Evolutionary conservation across 2,329 filamentous ascomycete species (phyloP).

Genomic region (Diplodia corticola): DNA sequence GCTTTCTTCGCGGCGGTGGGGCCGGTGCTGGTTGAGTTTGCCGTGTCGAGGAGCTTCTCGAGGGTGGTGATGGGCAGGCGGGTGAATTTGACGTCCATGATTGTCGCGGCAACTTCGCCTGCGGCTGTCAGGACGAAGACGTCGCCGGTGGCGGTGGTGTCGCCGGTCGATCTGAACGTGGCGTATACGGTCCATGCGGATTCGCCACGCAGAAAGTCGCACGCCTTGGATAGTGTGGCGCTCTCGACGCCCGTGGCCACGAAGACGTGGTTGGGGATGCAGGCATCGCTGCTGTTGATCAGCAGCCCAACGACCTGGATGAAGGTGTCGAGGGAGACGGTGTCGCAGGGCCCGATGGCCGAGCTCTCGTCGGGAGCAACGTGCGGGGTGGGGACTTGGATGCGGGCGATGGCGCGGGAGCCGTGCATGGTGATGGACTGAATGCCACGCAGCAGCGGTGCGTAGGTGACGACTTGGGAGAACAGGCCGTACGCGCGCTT

Average conservation of each 20-base stretch:
- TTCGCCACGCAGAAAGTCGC: constrained; percentile 25
- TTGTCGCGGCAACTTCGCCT: constrained; percentile 21
- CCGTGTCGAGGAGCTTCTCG: constrained; percentile 16
- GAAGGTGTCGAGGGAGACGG: constrained; percentile 28
- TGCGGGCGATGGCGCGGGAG: constrained; percentile 18
- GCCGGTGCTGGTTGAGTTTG: no score
- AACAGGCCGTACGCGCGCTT: constrained; percentile 27
- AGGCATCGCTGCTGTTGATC: constrained; percentile 27
- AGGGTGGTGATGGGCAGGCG: constrained; percentile 25
- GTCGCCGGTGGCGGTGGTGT: background rate
- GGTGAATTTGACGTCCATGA: constrained; percentile 26
- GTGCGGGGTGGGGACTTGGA: constrained; percentile 9
- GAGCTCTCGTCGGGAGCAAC: constrained; percentile 26
- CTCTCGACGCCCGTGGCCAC: constrained; percentile 27
- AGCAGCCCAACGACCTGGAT: constrained; percentile 28
- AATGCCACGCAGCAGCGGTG: constrained; percentile 26
- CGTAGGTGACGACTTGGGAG: constrained; percentile 27
- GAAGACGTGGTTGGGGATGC: constrained; percentile 25
- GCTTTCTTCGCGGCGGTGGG: background rate
- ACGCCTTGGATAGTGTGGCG: background rate
- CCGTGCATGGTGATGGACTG: constrained; percentile 25
- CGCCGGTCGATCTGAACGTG: background rate
- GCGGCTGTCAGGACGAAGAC: background rate
- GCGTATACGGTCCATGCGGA: background rate
- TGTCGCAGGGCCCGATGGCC: constrained; percentile 24